Evolutionary conservation across 371 early-diverging fungal species (phyloP), one percentile per base, ranked within the genome.

Genomic region (Mucor indicus): DNA sequence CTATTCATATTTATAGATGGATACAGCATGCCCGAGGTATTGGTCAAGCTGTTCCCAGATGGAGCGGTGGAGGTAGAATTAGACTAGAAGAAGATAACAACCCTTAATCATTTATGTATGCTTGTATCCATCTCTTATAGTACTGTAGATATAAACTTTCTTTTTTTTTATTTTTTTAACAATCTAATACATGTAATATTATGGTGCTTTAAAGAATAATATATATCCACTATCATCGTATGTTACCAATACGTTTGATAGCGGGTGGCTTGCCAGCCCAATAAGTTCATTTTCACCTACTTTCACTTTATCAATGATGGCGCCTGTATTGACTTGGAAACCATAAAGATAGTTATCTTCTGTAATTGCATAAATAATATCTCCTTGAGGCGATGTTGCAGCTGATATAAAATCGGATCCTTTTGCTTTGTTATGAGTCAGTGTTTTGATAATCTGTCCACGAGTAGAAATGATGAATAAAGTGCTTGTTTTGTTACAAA

Each of bases 191-290:
- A n/a, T n/a, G n/a, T n/a, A 12, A 6, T 48, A 30, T 44, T 53
- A 50, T 20, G 48, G 44, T 25, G 60, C 50, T 37, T 80, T 80
- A 64, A 75, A 81, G 17, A 83, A 62, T 10, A 74, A 57, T 7
- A 84, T 72, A 52, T 77, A 69, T 11, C 92, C 90, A 48, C 76
- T 73, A 43, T 88, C 90, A 24, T 79, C 79, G 52, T 80, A 77
- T 4, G 78, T 63, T 0, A 87, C 90, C 19, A 91, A 12, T 37
- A 87, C 75, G 55, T 92, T 91, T 21, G 89, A 60, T 32, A 73
- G 75, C 16, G 92, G 91, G 68, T 90, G 91, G 37, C 87, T 76
- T 9, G 72, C 60, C 27, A 89, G 56, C 3, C 86, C 86, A 46
- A 89, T 79, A 0, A 87, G 62, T 49, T 92, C 92, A 1, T 75